These are phyloP conservation scores for Alternaria rosae DNA, from an alignment of 2,329 filamentous ascomycete species.

Conservation along the genomic window DNA sequence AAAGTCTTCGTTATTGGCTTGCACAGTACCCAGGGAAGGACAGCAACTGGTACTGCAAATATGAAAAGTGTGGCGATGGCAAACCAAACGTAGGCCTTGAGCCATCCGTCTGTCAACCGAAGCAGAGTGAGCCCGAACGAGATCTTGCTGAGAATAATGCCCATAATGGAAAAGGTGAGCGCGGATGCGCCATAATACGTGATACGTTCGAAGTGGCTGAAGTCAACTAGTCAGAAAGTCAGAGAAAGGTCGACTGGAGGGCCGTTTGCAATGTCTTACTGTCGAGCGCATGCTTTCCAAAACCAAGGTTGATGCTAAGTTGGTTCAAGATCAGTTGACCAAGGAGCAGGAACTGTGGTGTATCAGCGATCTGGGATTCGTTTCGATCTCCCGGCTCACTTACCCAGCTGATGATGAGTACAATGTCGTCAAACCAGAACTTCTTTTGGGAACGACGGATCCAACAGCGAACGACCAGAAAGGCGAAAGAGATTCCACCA, in stretches of 20 bases:
- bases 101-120: conserved; percentile 17
- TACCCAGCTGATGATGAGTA: conserved; percentile 10
- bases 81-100: conserved; percentile 12
- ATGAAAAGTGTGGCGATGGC: conserved; percentile 10
- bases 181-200: conserved; percentile 7
- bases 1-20: conserved; percentile 15
- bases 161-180: neutral
- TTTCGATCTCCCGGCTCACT: neutral
- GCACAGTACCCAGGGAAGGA: conserved; percentile 14
- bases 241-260: neutral
- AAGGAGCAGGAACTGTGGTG: neutral
- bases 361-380: neutral
- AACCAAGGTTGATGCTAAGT: conserved; percentile 3
- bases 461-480: neutral
- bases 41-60: conserved; percentile 9
- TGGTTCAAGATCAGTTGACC: neutral
- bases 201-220: conserved; percentile 7
- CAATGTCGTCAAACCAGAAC: conserved; percentile 4
- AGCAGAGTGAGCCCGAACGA: conserved; percentile 19
- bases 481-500: neutral
- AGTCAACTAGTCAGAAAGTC: neutral
- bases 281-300: conserved; percentile 10
- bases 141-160: conserved; percentile 19
- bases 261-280: neutral
- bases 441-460: conserved; percentile 3